Evolutionary conservation across 2,329 filamentous ascomycete genomes (phyloP).

Genomic region (Metarhizium album): DNA sequence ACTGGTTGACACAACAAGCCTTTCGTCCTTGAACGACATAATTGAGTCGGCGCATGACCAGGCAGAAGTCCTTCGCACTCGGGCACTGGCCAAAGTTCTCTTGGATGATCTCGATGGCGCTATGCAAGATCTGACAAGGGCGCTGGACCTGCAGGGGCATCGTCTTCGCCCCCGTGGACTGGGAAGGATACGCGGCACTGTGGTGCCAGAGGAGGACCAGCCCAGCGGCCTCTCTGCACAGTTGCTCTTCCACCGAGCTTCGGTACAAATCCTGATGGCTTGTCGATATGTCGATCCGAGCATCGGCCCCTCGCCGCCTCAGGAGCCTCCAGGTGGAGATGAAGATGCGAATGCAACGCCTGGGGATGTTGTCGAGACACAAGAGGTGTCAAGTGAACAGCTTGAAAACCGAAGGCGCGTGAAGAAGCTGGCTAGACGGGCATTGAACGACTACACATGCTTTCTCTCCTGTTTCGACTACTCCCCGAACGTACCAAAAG

Average conservation of each 20-base stretch:
- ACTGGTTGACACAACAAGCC: slow-evolving; percentile 59
- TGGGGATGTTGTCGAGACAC: slow-evolving; percentile 8
- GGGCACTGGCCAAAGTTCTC: slow-evolving; percentile 64
- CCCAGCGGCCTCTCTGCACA: slow-evolving; percentile 67
- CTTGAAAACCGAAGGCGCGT: slow-evolving; percentile 47
- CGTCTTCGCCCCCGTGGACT: slow-evolving; percentile 41
- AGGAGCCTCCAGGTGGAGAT: neutral
- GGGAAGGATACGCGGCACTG: slow-evolving; percentile 14
- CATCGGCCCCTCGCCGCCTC: slow-evolving; percentile 20
- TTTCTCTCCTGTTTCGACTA: slow-evolving; percentile 71
- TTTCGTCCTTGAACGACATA: slow-evolving; percentile 56
- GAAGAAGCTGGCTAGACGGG: slow-evolving; percentile 63
- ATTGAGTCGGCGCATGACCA: slow-evolving; percentile 54
- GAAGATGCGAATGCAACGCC: neutral
- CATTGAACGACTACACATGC: slow-evolving; percentile 61
- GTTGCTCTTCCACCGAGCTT: slow-evolving; percentile 64
- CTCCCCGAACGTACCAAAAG: slow-evolving; percentile 52
- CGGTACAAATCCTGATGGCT: slow-evolving; percentile 61
- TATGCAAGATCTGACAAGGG: slow-evolving; percentile 57
- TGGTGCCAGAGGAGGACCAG: slow-evolving; percentile 38
- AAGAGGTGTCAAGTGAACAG: slow-evolving; percentile 11
- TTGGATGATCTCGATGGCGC: slow-evolving; percentile 65
- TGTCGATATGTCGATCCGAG: slow-evolving; percentile 52
- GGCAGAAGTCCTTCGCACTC: slow-evolving; percentile 57
- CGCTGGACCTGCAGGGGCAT: slow-evolving; percentile 44